phyloP scores from a whole-genome alignment of 2,329 filamentous ascomycete genomes.

The Emmonsiellopsis sp. region DNA sequence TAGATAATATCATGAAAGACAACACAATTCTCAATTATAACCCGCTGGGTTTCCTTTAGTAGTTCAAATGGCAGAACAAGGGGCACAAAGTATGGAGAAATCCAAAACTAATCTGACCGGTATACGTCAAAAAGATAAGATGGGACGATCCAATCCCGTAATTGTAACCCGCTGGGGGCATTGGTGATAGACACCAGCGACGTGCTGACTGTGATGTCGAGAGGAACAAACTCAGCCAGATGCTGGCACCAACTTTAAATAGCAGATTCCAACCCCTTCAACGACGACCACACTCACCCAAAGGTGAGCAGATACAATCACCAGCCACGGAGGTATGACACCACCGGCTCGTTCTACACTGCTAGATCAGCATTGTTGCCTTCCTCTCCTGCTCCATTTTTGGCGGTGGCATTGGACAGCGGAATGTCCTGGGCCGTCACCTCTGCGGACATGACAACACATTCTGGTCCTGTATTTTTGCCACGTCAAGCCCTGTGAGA shows the following conservation, averaged over 20 bases:
- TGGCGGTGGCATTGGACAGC: neutral
- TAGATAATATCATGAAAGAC: too few relatives aligned
- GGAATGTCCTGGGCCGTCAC: neutral
- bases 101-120: constrained; percentile 20
- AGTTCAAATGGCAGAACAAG: neutral
- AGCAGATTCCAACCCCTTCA: neutral
- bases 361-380: neutral
- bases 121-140: constrained; percentile 43
- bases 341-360: neutral
- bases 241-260: constrained; percentile 4
- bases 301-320: neutral
- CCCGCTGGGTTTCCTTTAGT: too few relatives aligned
- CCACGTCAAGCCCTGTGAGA: too few relatives aligned
- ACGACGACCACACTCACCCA: neutral
- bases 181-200: constrained; percentile 40
- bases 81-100: neutral
- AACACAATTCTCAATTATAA: too few relatives aligned
- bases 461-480: too few relatives aligned
- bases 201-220: constrained; percentile 45
- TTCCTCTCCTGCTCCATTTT: neutral
- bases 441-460: too few relatives aligned
- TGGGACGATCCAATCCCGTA: constrained; percentile 40
- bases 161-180: constrained; percentile 28
- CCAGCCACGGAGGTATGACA: neutral
- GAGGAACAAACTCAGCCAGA: constrained; percentile 30